A percentile compares a stretch with the other conserved stretches of the same genome.
phyloP scores from a whole-genome alignment of 1,284 basidiomycete species.

The Taiwanofungus camphoratus region DNA sequence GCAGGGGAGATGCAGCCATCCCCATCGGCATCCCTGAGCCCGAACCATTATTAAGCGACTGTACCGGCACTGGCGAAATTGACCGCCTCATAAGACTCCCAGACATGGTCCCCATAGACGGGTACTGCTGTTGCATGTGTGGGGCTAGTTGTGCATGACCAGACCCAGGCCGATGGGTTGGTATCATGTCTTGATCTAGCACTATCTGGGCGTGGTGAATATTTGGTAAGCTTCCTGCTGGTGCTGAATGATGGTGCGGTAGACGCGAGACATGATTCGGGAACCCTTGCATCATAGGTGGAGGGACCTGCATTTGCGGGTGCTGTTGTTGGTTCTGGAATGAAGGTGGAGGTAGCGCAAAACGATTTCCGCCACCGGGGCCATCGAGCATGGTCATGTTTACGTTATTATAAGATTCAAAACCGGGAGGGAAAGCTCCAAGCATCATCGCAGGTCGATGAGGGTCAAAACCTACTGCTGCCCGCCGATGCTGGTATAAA shows the following conservation, averaged over 20 bases:
- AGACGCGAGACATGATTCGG: conserved; percentile 19
- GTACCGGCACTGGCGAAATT: conserved; percentile 26
- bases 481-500: conserved; percentile 40
- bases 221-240: conserved; percentile 19
- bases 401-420: conserved; percentile 19
- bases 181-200: conserved; percentile 22
- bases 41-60: conserved; percentile 12
- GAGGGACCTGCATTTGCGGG: conserved; percentile 7
- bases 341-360: conserved; percentile 14
- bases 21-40: conserved; percentile 12
- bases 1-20: conserved; percentile 15
- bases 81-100: conserved; percentile 24
- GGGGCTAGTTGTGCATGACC: conserved; percentile 13
- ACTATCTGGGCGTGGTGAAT: conserved; percentile 20
- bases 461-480: conserved; percentile 18
- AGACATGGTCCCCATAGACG: conserved; percentile 11
- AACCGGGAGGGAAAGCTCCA: conserved; percentile 21
- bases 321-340: conserved; percentile 14
- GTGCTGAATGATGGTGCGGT: conserved; percentile 24
- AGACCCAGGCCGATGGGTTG: conserved; percentile 17
- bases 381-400: conserved; percentile 21
- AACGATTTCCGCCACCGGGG: conserved; percentile 14
- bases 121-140: conserved; percentile 20
- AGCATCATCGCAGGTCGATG: conserved; percentile 24
- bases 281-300: conserved; percentile 18